phyloP scores from a whole-genome alignment of 345 rosid species.

The Bruguiera gymnorhiza region DNA sequence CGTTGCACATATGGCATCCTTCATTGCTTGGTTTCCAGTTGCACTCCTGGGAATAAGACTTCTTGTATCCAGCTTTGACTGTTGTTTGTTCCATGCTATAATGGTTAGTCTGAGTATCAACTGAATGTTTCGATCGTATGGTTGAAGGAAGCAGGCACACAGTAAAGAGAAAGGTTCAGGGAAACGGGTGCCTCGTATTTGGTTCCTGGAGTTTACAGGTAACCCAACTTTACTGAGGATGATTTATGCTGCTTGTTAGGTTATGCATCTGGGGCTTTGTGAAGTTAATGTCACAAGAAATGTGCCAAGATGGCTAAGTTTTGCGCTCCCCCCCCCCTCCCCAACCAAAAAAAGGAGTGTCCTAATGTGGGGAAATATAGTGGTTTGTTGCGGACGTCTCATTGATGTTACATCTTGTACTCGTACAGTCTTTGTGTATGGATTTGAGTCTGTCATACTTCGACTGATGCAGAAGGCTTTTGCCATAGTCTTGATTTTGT shows the following conservation, averaged over 20 bases:
- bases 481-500: not conserved
- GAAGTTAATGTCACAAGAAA: conserved; percentile 24
- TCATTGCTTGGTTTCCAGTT: conserved; percentile 23
- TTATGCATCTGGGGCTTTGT: conserved; percentile 31
- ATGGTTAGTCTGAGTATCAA: conserved; percentile 10
- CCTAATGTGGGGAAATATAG: conserved; percentile 21
- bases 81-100: conserved; percentile 28
- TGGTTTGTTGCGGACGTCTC: conserved; percentile 38
- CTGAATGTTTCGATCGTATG: conserved; percentile 17
- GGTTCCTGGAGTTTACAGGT: conserved; percentile 9
- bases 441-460: conserved; percentile 28
- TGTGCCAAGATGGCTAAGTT: conserved; percentile 34
- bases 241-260: conserved; percentile 25
- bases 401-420: conserved; percentile 22
- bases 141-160: conserved; percentile 26
- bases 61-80: conserved; percentile 31
- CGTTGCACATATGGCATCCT: conserved; percentile 26
- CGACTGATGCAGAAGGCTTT: conserved; percentile 31
- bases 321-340: conserved; percentile 6
- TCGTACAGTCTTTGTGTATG: conserved; percentile 29
- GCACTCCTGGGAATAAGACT: conserved; percentile 29
- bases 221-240: conserved; percentile 15
- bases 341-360: not conserved
- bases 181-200: not conserved
- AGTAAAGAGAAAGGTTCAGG: conserved; percentile 13